Base-by-base conservation (phyloP, 2,329 filamentous ascomycete species). In the Bipolaris cookei region DNA sequence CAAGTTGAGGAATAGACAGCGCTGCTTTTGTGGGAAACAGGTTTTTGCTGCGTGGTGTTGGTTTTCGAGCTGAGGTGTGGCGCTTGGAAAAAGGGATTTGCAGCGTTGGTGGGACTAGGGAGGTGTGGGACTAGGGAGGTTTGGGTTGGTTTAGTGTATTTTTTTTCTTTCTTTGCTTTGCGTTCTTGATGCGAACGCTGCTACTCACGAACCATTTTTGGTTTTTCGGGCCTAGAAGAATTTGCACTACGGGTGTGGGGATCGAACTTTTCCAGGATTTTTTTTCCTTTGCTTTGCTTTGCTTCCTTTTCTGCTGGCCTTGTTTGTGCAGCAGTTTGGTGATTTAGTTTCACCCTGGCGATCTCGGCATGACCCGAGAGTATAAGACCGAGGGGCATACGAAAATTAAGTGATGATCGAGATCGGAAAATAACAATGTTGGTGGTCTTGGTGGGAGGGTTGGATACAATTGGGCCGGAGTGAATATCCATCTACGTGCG, bases 111-210 rank as follows among this genome's bases (percentile, higher is more conserved):
- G 32, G 20, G 35, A 39, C 34, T 54, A 49, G 41, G 44, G 51
- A n/a, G 51, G 51, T 54, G 49, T 54, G 44, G 51, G 25, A n/a
- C n/a, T n/a, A 49, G 41, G 44, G 51, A n/a, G 51, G 51, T 54
- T 54, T 54, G 44, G 51, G 25, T 2, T 4, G 6, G 8, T 28
- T 49, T 41, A 21, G 28, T 46, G 51, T 37, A 45, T 34, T 21
- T 6, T 32, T 16, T 39, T 18, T 28, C 30, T 28, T 18, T 41
- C 25, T 28, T 28, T 28, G 7, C 7, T 28, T 28, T 28, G 25
- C 25, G 25, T 28, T 28, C 25, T 28, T 28, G 25, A 28, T 48
- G 11, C 13, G 20, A 30, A 23, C 7, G 42, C 21, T 44, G 16
- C 16, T 16, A 30, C 6, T 28, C 6, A 16, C 30, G 25, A 34